Percentiles rank a stretch among this genome's conserved stretches.
Evolutionary conservation across 108 stramenopile species (phyloP).

Genomic region (Cyclotella baltica): DNA sequence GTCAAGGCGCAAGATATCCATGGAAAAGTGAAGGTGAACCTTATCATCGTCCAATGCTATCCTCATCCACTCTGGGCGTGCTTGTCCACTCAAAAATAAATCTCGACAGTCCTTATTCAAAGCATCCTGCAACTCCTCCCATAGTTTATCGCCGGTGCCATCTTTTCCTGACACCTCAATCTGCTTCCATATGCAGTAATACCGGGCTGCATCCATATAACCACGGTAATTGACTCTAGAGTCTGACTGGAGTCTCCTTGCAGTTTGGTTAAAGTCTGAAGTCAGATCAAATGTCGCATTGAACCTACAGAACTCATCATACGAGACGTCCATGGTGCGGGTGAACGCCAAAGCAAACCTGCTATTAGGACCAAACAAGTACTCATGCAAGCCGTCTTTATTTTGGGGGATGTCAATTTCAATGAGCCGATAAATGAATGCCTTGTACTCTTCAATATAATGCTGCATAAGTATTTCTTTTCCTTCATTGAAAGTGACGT

Average conservation of each 20-base stretch:
- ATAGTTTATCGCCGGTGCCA: constrained; percentile 11
- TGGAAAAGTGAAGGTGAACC: constrained; percentile 20
- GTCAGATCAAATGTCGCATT: constrained; percentile 19
- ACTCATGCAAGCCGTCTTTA: constrained; percentile 7
- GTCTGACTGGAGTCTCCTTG: constrained; percentile 21
- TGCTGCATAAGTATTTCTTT: background rate
- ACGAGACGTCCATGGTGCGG: background rate
- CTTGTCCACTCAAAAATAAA: constrained; percentile 8
- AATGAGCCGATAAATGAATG: background rate
- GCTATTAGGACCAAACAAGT: constrained; percentile 27
- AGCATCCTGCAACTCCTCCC: constrained; percentile 16
- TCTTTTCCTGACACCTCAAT: constrained; percentile 13
- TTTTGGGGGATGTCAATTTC: background rate
- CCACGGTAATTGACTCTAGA: constrained; percentile 13
- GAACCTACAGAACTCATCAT: constrained; percentile 15
- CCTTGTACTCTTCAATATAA: background rate
- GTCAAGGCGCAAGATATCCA: background rate
- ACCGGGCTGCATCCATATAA: constrained; percentile 7
- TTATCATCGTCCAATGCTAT: constrained; percentile 35
- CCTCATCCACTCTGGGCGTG: background rate
- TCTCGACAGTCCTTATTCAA: constrained; percentile 17
- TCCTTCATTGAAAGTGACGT: constrained; percentile 6
- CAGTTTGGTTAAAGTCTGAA: constrained; percentile 12
- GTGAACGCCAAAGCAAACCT: background rate
- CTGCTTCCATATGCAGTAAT: constrained; percentile 14